Evolutionary conservation across 306 rosid species (phyloP), one percentile per base, ranked within the genome.

Genomic region (Ochetophila trinervis): DNA sequence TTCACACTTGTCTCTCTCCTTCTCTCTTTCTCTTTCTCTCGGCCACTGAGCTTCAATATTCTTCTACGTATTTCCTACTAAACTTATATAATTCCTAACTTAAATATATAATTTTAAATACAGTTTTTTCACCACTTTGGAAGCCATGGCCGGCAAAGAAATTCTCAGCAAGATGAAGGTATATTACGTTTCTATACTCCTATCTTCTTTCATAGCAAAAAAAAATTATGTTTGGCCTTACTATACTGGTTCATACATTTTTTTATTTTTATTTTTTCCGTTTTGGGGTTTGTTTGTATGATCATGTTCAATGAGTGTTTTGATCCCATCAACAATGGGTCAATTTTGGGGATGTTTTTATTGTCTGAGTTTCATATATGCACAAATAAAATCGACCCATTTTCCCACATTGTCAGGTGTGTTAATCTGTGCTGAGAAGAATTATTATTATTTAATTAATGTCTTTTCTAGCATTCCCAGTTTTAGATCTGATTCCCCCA

Each of bases 141-240:
- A 24, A 56, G 44, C 73, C 54, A 91, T 91, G 98, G 1, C 84
- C 7, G 87, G 96, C 82, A 88, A 18, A 72, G 96, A 89, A 69
- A 82, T 91, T 58, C 74, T 91, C 57, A 70, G 70, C 56, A 91
- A 86, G 84, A 91, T 91, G 96, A 89, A 91, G 95, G 96, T 91
- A 71, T 59, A 40, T 35, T 4, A 23, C 19, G 7, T 36, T 3
- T 68, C 56, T 67, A 35, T 34, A 14, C 50, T 63, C 16, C 4
- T 17, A 8, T 45, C 6, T 42, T 19, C 44, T 24, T 21, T 62
- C 32, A 40, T 53, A 67, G 32, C 6, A 62, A 53, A 73, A 0
- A 17, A 65, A 49, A 6, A 10, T 9, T 36, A 8, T 44, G 19
- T 3, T 48, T 35, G 15, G 15, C 2, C 6, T 24, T 47, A 45